phyloP scores from a whole-genome alignment of 306 rosid genomes.

The Vigna mungo region DNA sequence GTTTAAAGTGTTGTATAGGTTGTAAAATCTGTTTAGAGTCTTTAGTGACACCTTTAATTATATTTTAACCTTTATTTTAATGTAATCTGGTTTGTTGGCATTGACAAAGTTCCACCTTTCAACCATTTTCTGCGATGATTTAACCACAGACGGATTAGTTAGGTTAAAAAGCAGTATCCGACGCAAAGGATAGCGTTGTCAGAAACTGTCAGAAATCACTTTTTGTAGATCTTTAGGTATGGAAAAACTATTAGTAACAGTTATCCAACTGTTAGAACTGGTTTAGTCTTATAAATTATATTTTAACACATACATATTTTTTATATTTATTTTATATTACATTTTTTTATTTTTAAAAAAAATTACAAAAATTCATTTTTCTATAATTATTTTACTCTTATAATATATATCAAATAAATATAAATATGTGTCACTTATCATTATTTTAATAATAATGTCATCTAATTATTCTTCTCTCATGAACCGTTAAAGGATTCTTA shows the following conservation, averaged over 20 bases:
- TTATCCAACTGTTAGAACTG: not conserved
- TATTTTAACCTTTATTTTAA: no score
- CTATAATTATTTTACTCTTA: no score
- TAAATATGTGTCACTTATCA: no score
- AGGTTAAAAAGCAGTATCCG: slow-evolving; percentile 26
- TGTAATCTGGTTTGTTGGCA: no score
- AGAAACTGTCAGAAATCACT: slow-evolving; percentile 10
- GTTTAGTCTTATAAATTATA: no score
- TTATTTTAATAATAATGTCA: not conserved
- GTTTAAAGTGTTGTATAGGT: not conserved
- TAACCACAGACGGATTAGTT: not conserved
- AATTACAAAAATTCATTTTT: no score
- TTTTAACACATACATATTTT: no score
- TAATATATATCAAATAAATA: no score
- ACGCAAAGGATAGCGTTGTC: slow-evolving; percentile 2
- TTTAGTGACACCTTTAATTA: not conserved
- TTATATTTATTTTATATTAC: no score
- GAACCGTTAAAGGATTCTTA: not conserved
- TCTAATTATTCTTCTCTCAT: not conserved
- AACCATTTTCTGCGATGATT: not conserved
- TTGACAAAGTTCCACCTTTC: not conserved
- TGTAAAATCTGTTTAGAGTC: not conserved
- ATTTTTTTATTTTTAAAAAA: no score
- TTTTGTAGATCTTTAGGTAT: not conserved
- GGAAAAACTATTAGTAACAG: not conserved